Evolutionary conservation across 306 rosid species (phyloP).

Genomic region (Rosa multiflora): DNA sequence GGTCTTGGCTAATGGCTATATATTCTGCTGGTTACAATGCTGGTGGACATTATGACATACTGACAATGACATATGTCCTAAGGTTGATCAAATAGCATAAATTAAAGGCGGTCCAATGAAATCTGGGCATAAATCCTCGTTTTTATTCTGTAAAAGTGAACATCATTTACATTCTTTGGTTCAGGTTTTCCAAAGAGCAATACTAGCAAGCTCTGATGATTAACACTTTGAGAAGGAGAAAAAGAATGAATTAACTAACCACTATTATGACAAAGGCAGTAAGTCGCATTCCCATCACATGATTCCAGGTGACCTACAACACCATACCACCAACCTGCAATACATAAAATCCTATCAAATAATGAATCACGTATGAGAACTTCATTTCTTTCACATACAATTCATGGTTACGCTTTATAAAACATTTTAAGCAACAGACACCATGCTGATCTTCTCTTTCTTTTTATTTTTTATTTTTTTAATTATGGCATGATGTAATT

Average conservation of each 20-base stretch:
- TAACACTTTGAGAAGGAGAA: neutral
- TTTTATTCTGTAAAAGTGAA: too few relatives aligned
- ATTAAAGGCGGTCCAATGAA: too few relatives aligned
- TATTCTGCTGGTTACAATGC: too few relatives aligned
- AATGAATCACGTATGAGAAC: neutral
- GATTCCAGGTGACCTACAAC: slow-evolving; percentile 89
- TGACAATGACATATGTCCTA: too few relatives aligned
- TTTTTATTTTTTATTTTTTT: neutral
- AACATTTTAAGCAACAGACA: too few relatives aligned
- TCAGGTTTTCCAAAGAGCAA: neutral
- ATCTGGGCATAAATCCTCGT: too few relatives aligned
- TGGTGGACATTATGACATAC: too few relatives aligned
- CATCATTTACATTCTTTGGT: neutral
- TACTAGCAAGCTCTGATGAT: neutral
- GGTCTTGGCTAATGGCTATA: too few relatives aligned
- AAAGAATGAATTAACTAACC: slow-evolving; percentile 59
- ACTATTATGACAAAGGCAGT: slow-evolving; percentile 66
- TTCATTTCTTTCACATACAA: neutral
- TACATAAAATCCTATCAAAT: slow-evolving; percentile 29
- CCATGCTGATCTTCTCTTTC: too few relatives aligned
- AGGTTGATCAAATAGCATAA: too few relatives aligned
- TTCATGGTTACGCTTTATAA: too few relatives aligned
- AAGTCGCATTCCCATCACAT: slow-evolving; percentile 70
- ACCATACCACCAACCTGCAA: slow-evolving; percentile 99
- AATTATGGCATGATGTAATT: too few relatives aligned